These are phyloP conservation scores for Purpureocillium lavendulum DNA, from an alignment of 2,329 filamentous ascomycete genomes.

Conservation along the genomic window DNA sequence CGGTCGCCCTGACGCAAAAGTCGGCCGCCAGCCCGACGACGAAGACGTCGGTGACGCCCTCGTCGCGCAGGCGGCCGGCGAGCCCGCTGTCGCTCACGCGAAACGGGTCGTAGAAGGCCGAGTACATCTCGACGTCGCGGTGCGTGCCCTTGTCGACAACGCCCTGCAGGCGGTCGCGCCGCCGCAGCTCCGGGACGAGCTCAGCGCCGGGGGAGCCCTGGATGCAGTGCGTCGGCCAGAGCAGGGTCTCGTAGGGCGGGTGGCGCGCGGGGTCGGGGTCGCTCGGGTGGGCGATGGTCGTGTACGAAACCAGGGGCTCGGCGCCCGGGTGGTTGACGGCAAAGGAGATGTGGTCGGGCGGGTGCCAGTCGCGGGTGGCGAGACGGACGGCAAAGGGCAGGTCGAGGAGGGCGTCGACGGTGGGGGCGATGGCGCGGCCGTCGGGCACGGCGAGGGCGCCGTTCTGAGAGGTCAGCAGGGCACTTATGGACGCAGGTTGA, in stretches of 20 bases:
- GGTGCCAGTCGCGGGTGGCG: slow-evolving; percentile 92
- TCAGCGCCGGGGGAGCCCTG: slow-evolving; percentile 63
- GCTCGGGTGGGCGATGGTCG: slow-evolving; percentile 58
- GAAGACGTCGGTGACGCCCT: slow-evolving; percentile 67
- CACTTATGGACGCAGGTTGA: no score
- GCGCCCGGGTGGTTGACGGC: slow-evolving; percentile 66
- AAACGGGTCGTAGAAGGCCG: slow-evolving; percentile 80
- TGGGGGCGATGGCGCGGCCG: slow-evolving; percentile 60
- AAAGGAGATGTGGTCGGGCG: slow-evolving; percentile 77
- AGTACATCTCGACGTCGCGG: slow-evolving; percentile 81
- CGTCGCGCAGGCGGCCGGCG: slow-evolving; percentile 43
- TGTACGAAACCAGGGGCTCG: slow-evolving; percentile 56
- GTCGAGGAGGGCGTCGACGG: slow-evolving; percentile 66
- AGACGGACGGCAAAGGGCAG: slow-evolving; percentile 66
- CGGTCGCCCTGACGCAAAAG: slow-evolving; percentile 80
- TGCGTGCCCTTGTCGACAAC: slow-evolving; percentile 74
- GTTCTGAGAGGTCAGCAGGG: no score
- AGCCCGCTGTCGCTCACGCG: slow-evolving; percentile 56
- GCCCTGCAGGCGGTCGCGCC: slow-evolving; percentile 43
- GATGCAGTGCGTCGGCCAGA: slow-evolving; percentile 92
- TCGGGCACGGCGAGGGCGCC: slow-evolving; percentile 76
- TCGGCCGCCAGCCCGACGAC: slow-evolving; percentile 81
- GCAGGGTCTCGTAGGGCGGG: slow-evolving; percentile 46
- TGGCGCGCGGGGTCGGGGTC: slow-evolving; percentile 45
- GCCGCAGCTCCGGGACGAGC: slow-evolving; percentile 64